Evolutionary conservation across 441 rosid genomes (phyloP), one percentile per base, ranked within the genome.

Genomic region (Rhodomyrtus psidioides): DNA sequence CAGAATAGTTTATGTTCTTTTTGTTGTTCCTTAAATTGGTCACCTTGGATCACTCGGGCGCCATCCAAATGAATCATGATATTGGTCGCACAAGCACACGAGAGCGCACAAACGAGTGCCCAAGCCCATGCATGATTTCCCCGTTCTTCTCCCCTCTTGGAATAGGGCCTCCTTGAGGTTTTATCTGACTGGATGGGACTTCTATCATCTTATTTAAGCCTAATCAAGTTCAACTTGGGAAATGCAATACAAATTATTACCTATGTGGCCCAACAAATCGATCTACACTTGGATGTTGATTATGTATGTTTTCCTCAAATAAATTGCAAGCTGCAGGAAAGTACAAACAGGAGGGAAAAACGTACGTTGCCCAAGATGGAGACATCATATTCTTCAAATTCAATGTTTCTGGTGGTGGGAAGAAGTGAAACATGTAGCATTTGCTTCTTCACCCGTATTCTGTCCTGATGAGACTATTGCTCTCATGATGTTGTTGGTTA

Each of bases 341-440:
- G n/a, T n/a, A n/a, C n/a, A n/a, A n/a, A n/a, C n/a, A n/a, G n/a
- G n/a, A n/a, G n/a, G n/a, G n/a, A n/a, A n/a, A n/a, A n/a, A 96
- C 98, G 2, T 97, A 97, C 84, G 90, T 95, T 70, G 99, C 96
- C 59, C 99, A 94, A 89, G 99, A 97, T 49, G 99, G 97, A 76
- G 99, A 97, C 91, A 46, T 96, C 42, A 96, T 97, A 88, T 95
- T 94, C 91, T 97, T 97, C 94, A 97, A 97, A 95, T 97, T 97
- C 89, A 97, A 97, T 76, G 99, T 96, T 70, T 95, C 98, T 3
- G 95, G 99, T 24, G 99, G 98, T 65, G 99, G 98, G 60, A 97
- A 97, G 95, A 97, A 97, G 91, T 97, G 94, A 96, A 65, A 10
- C 49, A 34, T n/a, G 79, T 10, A 10, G 49, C 79, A 39, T 70